These are phyloP conservation scores for Neurospora sp. DNA, from an alignment of 495 filamentous ascomycete species.

Conservation along the genomic window DNA sequence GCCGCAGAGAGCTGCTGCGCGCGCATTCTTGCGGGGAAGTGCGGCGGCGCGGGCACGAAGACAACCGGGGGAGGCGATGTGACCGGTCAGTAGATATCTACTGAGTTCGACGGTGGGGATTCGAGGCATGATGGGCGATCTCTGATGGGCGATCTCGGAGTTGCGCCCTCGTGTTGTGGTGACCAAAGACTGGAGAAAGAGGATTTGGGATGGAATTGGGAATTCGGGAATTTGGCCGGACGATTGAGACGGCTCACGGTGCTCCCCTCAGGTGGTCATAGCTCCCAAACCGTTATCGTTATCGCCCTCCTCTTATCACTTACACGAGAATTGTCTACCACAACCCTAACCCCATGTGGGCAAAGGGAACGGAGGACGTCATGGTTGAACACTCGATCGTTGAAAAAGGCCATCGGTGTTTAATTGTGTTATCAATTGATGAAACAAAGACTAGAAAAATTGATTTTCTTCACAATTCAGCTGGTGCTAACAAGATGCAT, in stretches of 20 bases:
- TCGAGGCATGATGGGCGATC: slow-evolving; percentile 21
- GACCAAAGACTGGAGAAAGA: neutral
- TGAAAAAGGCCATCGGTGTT: too few species aligned
- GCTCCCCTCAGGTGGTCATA: neutral
- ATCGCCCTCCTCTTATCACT: neutral
- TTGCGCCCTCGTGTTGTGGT: neutral
- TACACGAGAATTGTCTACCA: neutral
- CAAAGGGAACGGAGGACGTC: neutral
- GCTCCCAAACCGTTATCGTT: neutral
- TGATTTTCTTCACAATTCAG: fast-evolving
- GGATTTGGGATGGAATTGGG: neutral
- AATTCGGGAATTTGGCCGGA: neutral
- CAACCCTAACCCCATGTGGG: neutral
- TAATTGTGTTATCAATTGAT: neutral
- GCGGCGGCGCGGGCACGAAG: slow-evolving; percentile 13
- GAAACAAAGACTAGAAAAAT: neutral
- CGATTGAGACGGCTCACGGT: neutral
- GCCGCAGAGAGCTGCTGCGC: neutral
- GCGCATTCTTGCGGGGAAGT: neutral
- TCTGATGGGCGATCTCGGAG: neutral
- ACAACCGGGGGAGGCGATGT: slow-evolving; percentile 31
- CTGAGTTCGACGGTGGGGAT: slow-evolving; percentile 29
- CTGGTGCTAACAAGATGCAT: neutral
- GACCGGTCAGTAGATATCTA: slow-evolving; percentile 38
- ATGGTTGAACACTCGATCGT: neutral